Evolutionary conservation across 2,329 filamentous ascomycete species (phyloP), one percentile per base, ranked within the genome.

Genomic region (Cylindrodendrum hubeiense): DNA sequence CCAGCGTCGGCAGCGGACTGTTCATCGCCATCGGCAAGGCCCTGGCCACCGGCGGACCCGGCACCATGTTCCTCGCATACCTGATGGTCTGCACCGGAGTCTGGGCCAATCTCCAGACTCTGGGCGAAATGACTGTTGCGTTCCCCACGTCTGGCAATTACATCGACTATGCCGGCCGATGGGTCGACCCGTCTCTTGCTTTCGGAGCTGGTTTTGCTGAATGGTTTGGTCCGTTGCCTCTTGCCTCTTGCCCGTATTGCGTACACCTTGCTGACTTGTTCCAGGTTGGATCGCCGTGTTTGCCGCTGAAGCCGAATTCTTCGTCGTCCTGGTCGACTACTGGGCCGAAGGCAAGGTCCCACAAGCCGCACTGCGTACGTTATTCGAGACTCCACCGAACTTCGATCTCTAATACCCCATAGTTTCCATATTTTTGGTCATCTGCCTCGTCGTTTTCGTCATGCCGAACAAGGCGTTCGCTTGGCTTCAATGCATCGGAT

Each of bases 121-220:
- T 71, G 4, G 62, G 60, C 3, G 69, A 71, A 33, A 71, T 71
- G 68, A 71, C 69, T 0, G 69, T 71, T 17, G 66, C 66, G 0
- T 71, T 71, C 9, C 68, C 68, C 7, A 54, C 56, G 5, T 71
- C 66, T 6, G 69, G 69, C 1, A 71, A 69, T 52, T 71, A 61
- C 7, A 71, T 71, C 19, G 69, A 71, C 41, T 71, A 69, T 21
- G 67, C 67, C 12, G 62, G 63, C 28, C 60, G 67, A 8, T 71
- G 68, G 64, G 68, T 71, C 10, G 69, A 71, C 5, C 69, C 67
- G 9, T 64, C 68, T 5, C 5, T 71, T n/a, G 68, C 68, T 0
- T 71, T 71, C 50, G 64, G 68, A 5, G 69, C 69, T 15, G 69
- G 69, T 12, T 71, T 71, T 28, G 69, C 69, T 6, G 67, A 71